Evolutionary conservation across 2,329 filamentous ascomycete genomes (phyloP).

Genomic region (Fusarium secorum): DNA sequence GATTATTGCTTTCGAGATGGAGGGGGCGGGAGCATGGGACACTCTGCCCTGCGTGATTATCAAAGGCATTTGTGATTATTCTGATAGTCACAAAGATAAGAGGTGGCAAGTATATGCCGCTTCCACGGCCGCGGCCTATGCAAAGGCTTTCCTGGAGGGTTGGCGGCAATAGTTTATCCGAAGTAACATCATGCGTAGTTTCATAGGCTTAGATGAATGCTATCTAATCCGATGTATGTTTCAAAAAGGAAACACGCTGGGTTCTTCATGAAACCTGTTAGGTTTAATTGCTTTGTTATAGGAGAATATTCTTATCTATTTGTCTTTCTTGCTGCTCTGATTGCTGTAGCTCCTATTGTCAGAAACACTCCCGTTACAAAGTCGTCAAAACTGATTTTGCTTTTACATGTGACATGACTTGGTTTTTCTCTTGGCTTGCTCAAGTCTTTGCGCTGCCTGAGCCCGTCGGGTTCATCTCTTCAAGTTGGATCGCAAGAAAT

Average conservation of each 20-base stretch:
- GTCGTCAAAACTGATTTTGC: too few relatives aligned
- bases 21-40: neutral
- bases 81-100: neutral
- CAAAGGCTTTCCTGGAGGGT: neutral
- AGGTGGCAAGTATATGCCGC: neutral
- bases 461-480: too few relatives aligned
- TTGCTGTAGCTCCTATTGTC: too few relatives aligned
- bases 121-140: accelerated
- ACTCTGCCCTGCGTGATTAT: neutral
- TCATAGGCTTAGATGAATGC: neutral
- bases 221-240: neutral
- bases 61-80: neutral
- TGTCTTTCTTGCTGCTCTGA: too few relatives aligned
- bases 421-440: too few relatives aligned
- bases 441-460: too few relatives aligned
- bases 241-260: neutral
- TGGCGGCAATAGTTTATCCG: neutral
- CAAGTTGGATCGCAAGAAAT: too few relatives aligned
- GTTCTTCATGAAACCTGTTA: neutral
- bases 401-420: too few relatives aligned
- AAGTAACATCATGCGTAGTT: neutral
- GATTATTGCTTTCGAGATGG: neutral
- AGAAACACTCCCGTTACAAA: too few relatives aligned
- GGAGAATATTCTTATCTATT: too few relatives aligned
- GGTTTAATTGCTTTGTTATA: accelerated